phyloP scores from a whole-genome alignment of 768 basidiomycete species.

The Nevesoporus exiguus region DNA sequence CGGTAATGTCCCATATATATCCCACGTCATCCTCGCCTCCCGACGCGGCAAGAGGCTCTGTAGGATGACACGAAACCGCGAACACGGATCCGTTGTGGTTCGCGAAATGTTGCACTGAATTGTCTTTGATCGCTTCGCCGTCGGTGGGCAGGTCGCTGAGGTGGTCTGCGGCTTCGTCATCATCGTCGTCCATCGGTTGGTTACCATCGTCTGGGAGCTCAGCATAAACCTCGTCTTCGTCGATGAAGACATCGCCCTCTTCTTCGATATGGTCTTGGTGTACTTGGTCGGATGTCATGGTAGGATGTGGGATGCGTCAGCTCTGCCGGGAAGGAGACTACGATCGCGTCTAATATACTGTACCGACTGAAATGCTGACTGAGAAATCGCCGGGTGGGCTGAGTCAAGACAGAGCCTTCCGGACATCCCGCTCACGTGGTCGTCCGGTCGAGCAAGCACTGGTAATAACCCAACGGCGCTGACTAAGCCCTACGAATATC shows the following conservation, averaged over 20 bases:
- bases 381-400: slow-evolving; percentile 15
- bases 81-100: slow-evolving; percentile 80
- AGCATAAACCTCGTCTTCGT: slow-evolving; percentile 58
- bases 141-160: slow-evolving; percentile 41
- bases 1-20: slow-evolving; percentile 90
- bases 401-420: too few relatives aligned
- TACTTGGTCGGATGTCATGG: slow-evolving; percentile 35
- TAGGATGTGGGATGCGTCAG: not conserved
- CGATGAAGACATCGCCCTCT: slow-evolving; percentile 59
- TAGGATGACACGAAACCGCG: slow-evolving; percentile 78
- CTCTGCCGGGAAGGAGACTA: too few relatives aligned
- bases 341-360: slow-evolving; percentile 3
- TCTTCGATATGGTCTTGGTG: slow-evolving; percentile 36
- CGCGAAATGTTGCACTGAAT: slow-evolving; percentile 66
- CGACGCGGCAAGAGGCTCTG: slow-evolving; percentile 74
- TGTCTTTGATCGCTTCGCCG: slow-evolving; percentile 49
- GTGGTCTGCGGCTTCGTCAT: slow-evolving; percentile 51
- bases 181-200: slow-evolving; percentile 70
- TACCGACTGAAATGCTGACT: slow-evolving; percentile 6
- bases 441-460: too few relatives aligned
- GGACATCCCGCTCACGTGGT: too few relatives aligned
- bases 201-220: slow-evolving; percentile 68
- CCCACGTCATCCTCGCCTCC: slow-evolving; percentile 96
- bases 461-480: slow-evolving; percentile 9
- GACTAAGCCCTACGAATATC: slow-evolving; percentile 19